These are phyloP conservation scores for Phylloporus rhodoxanthus DNA, from an alignment of 768 basidiomycete genomes.

Conservation along the genomic window DNA sequence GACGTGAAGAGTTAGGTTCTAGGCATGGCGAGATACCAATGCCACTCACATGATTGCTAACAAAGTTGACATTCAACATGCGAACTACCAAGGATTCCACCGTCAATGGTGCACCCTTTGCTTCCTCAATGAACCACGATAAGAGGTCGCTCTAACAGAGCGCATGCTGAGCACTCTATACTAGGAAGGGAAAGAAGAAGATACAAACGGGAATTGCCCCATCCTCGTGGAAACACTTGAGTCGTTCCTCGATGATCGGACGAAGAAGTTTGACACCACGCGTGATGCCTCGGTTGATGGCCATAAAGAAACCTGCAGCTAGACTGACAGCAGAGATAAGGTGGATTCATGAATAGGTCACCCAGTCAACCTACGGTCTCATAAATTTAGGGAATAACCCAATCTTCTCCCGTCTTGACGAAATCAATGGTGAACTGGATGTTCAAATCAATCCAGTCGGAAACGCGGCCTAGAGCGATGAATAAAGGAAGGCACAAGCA, in stretches of 20 bases:
- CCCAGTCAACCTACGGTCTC: conserved; percentile 22
- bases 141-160: conserved; percentile 28
- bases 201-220: conserved; percentile 31
- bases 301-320: conserved; percentile 12
- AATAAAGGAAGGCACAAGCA: neutral
- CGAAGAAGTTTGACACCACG: conserved; percentile 12
- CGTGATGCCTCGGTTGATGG: neutral
- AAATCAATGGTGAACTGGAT: conserved; percentile 21
- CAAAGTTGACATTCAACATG: neutral
- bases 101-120: neutral
- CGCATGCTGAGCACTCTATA: neutral
- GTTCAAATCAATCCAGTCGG: conserved; percentile 23
- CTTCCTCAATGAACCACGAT: conserved; percentile 24
- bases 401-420: conserved; percentile 16
- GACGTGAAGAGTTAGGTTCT: neutral
- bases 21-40: neutral
- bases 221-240: conserved; percentile 15
- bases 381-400: conserved; percentile 30
- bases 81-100: neutral
- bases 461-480: conserved; percentile 31
- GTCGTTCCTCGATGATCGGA: conserved; percentile 30
- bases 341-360: neutral
- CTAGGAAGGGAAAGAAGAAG: neutral
- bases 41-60: neutral
- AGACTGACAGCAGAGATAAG: conserved; percentile 8